Percentiles rank a stretch among this genome's conserved stretches.
Conservation (phyloP, 2,329 filamentous ascomycete species). For the Tothia fuscella region DNA sequence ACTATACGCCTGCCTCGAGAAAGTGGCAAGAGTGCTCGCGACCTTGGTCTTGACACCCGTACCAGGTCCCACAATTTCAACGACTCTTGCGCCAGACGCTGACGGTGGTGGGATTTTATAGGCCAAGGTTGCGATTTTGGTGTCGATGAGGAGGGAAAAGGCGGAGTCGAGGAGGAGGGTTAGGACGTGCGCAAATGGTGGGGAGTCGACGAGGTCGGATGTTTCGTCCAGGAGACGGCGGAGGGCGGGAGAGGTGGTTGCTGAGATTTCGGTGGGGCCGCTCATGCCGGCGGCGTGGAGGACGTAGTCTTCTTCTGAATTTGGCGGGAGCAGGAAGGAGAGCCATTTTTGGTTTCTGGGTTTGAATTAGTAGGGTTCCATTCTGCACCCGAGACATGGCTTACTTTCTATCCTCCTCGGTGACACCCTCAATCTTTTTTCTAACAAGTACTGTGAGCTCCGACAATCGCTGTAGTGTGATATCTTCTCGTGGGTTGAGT, state of each 20-base stretch:
- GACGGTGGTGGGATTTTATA: conserved; percentile 52
- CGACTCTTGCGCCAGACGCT: conserved; percentile 30
- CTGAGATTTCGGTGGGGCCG: conserved; percentile 24
- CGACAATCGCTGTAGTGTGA: conserved; percentile 68
- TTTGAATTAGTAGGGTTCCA: conserved; percentile 1
- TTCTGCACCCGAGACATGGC: conserved; percentile 10
- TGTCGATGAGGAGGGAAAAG: conserved; percentile 73
- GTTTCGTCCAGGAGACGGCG: conserved; percentile 88
- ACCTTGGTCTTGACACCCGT: conserved; percentile 53
- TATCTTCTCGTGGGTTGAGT: conserved; percentile 76
- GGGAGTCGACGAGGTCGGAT: conserved; percentile 88
- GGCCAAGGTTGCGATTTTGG: conserved; percentile 65
- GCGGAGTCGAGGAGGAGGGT: conserved; percentile 76
- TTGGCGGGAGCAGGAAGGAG: conserved; percentile 67
- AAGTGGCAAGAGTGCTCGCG: conserved; percentile 77
- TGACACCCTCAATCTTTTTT: conserved; percentile 68
- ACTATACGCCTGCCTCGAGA: conserved; percentile 79
- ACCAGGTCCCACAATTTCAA: conserved; percentile 39
- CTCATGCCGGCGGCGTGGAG: conserved; percentile 75
- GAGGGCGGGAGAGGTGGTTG: conserved; percentile 45
- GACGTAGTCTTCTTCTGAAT: conserved; percentile 68
- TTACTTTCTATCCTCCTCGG: conserved; percentile 48
- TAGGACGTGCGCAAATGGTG: conserved; percentile 76
- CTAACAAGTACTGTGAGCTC: conserved; percentile 74
- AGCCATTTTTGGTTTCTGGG: conserved; percentile 61